These are phyloP conservation scores for Boletus smithii DNA, from an alignment of 1,284 basidiomycete genomes.

Conservation along the genomic window DNA sequence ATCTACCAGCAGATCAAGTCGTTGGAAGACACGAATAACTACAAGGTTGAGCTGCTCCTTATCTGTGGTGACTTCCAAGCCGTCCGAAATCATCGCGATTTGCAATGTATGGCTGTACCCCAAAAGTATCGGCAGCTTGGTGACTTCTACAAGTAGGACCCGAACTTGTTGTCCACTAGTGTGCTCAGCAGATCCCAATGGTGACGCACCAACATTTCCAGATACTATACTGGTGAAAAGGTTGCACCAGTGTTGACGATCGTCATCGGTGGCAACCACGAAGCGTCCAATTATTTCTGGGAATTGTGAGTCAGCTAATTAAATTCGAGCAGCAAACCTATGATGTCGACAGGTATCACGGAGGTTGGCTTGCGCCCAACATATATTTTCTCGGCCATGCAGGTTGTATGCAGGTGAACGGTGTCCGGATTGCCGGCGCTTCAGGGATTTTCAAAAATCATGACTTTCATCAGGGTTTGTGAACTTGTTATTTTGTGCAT, in stretches of 20 bases:
- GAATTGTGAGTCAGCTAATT: slow-evolving; percentile 73
- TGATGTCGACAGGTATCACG: slow-evolving; percentile 66
- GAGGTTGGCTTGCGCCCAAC: slow-evolving; percentile 94
- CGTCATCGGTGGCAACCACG: slow-evolving; percentile 97
- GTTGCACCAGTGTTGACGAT: slow-evolving; percentile 86
- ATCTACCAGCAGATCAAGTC: slow-evolving; percentile 79
- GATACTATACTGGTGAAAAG: slow-evolving; percentile 85
- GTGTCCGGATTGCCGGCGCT: slow-evolving; percentile 82
- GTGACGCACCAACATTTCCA: slow-evolving; percentile 26
- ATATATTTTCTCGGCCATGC: slow-evolving; percentile 96
- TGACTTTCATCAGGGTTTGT: slow-evolving; percentile 74
- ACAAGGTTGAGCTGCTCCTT: slow-evolving; percentile 80
- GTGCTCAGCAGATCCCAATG: not conserved
- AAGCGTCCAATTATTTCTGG: slow-evolving; percentile 96
- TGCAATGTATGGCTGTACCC: slow-evolving; percentile 89
- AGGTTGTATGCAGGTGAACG: slow-evolving; percentile 86
- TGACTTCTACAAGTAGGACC: slow-evolving; percentile 73
- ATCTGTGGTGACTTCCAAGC: slow-evolving; percentile 98
- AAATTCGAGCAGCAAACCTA: not conserved
- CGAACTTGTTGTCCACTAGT: not conserved
- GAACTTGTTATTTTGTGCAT: not conserved
- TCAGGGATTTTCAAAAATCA: slow-evolving; percentile 90
- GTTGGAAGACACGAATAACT: slow-evolving; percentile 59
- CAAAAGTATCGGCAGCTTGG: slow-evolving; percentile 85
- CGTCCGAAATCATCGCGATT: slow-evolving; percentile 80